Evolutionary conservation across 208 protist genomes (phyloP), one percentile per base, ranked within the genome.

Genomic region (Lotmaria passim): DNA sequence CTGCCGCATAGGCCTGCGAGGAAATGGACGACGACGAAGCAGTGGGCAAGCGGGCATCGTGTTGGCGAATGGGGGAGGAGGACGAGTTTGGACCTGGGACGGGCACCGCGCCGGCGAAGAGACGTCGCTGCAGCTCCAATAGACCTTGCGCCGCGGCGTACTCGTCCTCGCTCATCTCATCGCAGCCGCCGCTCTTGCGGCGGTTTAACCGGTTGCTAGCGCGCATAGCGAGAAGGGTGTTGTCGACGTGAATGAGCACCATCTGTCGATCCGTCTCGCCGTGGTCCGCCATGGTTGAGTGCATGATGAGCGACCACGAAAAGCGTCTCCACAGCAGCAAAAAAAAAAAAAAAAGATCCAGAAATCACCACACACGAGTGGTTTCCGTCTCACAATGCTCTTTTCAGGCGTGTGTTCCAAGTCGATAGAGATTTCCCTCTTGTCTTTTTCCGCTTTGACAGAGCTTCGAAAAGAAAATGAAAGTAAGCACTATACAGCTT

Each of bases 251-350:
- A 34, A 68, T 60, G 8, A 78, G 65, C 65, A 78, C 57, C 41
- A 72, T 64, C 58, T 78, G 73, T 14, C 73, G 60, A 26, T 78
- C 65, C 21, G 70, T 69, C 62, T 76, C 70, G 28, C 62, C 47
- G 52, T 38, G 46, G 28, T 70, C 62, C 8, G 38, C 21, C 10
- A 70, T 17, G 0, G 28, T 19, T 7, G 46, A 21, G 26, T 58
- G 56, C 55, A 50, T 24, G 14, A 44, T 44, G 17, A 34, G 28
- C 39, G 53, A 8, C 34, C 36, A 59, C 33, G 36, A 0, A 36
- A 12, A n/a, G 19, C 34, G 11, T n/a, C n/a, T n/a, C n/a, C n/a
- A n/a, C n/a, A 52, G 23, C 2, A 74, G 31, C 4, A 38, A 56
- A 41, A 41, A 55, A 30, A 61, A 55, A 55, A 56, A 31, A 55